Evolutionary conservation across 208 protist genomes (phyloP).

Genomic region (Trypanosoma avium): DNA sequence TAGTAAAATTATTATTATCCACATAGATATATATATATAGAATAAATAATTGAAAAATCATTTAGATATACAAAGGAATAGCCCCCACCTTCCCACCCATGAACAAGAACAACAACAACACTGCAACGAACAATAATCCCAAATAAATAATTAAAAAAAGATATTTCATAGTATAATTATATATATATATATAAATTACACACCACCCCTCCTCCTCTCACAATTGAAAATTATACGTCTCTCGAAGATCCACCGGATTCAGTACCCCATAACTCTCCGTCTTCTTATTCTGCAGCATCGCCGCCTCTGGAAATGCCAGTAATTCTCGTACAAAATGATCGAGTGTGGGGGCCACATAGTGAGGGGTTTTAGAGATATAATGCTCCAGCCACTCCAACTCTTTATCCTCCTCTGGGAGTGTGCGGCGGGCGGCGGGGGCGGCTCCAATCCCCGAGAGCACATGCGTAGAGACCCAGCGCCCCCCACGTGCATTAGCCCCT

Average conservation of each 20-base stretch:
- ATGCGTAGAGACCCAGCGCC: constrained; percentile 75
- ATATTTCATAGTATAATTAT: no score
- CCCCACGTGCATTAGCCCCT: constrained; percentile 78
- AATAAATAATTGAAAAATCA: no score
- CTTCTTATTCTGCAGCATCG: constrained; percentile 62
- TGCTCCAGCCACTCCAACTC: constrained; percentile 75
- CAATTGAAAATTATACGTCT: constrained; percentile 53
- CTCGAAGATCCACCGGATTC: constrained; percentile 73
- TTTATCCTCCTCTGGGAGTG: constrained; percentile 48
- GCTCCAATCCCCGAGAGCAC: constrained; percentile 70
- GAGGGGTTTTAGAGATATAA: constrained; percentile 53
- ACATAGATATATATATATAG: not conserved
- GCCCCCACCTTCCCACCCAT: no score
- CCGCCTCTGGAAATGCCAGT: constrained; percentile 69
- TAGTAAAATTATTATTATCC: not conserved
- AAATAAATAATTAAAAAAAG: no score
- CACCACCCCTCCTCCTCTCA: not conserved
- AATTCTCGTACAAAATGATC: constrained; percentile 88
- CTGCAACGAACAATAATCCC: no score
- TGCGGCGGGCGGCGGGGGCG: constrained; percentile 62
- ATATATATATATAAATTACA: no score
- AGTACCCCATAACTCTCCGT: constrained; percentile 71
- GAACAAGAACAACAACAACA: no score
- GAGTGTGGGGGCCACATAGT: constrained; percentile 85
- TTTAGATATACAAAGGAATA: no score